Evolutionary conservation across 768 basidiomycete species (phyloP).

Genomic region (Boletus barrowsii): DNA sequence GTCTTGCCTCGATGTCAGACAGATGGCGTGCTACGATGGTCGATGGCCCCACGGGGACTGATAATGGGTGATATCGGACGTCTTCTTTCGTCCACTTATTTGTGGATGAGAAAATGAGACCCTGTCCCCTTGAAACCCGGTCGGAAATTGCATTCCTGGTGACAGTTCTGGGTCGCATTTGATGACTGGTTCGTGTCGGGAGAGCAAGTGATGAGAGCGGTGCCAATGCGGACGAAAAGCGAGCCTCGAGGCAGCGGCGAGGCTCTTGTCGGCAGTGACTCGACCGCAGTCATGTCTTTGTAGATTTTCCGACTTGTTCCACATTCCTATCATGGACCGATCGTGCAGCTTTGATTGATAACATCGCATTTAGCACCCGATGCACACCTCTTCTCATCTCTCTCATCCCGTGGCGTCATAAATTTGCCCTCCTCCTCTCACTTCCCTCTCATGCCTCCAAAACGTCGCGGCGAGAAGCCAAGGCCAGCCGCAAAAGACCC

Average conservation of each 20-base stretch:
- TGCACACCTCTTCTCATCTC: constrained; percentile 10
- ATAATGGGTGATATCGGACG: neutral
- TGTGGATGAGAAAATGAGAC: constrained; percentile 14
- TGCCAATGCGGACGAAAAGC: neutral
- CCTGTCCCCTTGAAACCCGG: neutral
- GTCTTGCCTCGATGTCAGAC: neutral
- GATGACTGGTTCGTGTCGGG: too few species aligned
- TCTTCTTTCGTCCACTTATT: constrained; percentile 9
- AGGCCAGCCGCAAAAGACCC: constrained; percentile 15
- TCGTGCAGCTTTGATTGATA: constrained; percentile 24
- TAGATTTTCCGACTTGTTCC: constrained; percentile 21
- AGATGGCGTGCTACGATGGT: neutral
- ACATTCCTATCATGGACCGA: constrained; percentile 33
- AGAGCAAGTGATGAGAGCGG: too few species aligned
- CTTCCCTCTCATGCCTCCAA: constrained; percentile 25
- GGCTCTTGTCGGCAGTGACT: neutral
- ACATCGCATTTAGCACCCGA: constrained; percentile 28
- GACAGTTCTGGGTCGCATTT: neutral
- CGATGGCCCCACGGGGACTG: neutral
- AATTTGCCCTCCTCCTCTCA: constrained; percentile 1
- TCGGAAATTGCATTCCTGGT: neutral
- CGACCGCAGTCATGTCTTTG: too few species aligned
- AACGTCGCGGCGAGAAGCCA: constrained; percentile 24
- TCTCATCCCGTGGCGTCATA: constrained; percentile 22
- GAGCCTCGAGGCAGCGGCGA: constrained; percentile 28